Evolutionary conservation across 108 stramenopile genomes (phyloP), one percentile per base, ranked within the genome.

Genomic region (Parietichytrium sp.): DNA sequence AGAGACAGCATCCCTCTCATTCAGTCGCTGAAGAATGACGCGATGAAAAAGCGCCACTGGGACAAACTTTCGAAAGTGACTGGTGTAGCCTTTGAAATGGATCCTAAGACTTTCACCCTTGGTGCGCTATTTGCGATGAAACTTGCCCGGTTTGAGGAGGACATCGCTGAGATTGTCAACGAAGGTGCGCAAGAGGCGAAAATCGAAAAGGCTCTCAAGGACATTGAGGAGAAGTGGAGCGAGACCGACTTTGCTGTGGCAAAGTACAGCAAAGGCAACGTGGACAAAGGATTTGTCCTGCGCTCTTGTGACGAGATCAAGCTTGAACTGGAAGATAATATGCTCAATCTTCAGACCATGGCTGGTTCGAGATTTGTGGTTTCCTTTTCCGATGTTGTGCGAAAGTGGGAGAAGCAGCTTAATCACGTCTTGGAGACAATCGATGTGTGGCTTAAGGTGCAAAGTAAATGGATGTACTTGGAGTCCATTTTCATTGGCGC

Each of bases 261-360:
- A 42, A 89, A 89, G 48, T 92, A 91, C 78, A 78, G 52, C n/a
- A 91, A 90, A 81, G 78, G 88, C 52, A 91, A 91, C 23, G 72
- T 83, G 49, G 88, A 89, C 82, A 77, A 89, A 13, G 89, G 90
- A 47, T 89, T 51, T 80, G 80, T 92, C 29, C 84, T 92, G 36
- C 61, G 79, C 26, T 80, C 88, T 36, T 89, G 89, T 25, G 91
- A 92, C 30, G 91, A 92, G 7, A 89, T 92, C 78, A 90, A 90
- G 78, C 80, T 89, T 18, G 85, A 90, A 47, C 85, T 92, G 12
- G 91, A 92, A 54, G 91, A 92, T 79, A 81, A 92, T 82, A 81
- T 90, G 84, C 85, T 92, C 38, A 91, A 92, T 49, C 83, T 92
- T 52, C 91, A 92, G 85, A 91, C 91, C 16, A 91, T 92, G 82